Evolutionary conservation across 805 yeast genomes (phyloP).

Genomic region (Starmerella scarabaei): DNA sequence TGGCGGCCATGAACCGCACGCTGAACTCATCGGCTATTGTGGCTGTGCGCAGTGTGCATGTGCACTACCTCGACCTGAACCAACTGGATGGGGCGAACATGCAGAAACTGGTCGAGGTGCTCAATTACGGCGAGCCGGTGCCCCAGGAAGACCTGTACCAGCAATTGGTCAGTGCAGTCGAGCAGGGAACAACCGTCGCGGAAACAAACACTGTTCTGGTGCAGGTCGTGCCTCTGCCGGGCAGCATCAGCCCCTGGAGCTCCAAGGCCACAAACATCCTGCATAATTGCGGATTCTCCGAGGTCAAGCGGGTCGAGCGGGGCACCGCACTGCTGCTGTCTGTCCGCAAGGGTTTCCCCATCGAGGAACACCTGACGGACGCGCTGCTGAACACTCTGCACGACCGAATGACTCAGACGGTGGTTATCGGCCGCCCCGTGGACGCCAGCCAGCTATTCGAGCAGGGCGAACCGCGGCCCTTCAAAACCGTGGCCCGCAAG

Average conservation of each 20-base stretch:
- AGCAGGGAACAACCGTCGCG: conserved; percentile 19
- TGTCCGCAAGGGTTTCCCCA: conserved; percentile 58
- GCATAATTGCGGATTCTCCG: conserved; percentile 69
- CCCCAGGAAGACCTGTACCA: conserved; percentile 40
- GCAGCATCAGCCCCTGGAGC: conserved; percentile 98
- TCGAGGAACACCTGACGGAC: conserved; percentile 42
- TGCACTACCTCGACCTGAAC: conserved; percentile 59
- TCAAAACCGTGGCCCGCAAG: conserved; percentile 43
- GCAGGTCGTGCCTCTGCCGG: conserved; percentile 78
- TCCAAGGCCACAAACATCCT: conserved; percentile 95
- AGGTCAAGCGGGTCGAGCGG: conserved; percentile 73
- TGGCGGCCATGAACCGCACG: conserved; percentile 57
- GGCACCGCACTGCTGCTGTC: conserved; percentile 67
- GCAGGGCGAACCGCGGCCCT: conserved; percentile 68
- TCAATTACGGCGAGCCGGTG: conserved; percentile 61
- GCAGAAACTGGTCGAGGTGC: conserved; percentile 38
- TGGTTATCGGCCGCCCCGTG: conserved; percentile 41
- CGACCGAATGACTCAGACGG: conserved; percentile 87
- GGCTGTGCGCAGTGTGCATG: conserved; percentile 57
- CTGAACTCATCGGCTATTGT: conserved; percentile 55
- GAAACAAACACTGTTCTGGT: conserved; percentile 37
- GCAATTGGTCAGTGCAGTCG: conserved; percentile 31
- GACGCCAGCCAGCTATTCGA: conserved; percentile 40
- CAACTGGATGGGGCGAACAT: conserved; percentile 22
- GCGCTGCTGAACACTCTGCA: conserved; percentile 57